These are phyloP conservation scores for Chloranthus sessilifolius DNA, from an alignment of 164 flowering plant species.

Conservation along the genomic window DNA sequence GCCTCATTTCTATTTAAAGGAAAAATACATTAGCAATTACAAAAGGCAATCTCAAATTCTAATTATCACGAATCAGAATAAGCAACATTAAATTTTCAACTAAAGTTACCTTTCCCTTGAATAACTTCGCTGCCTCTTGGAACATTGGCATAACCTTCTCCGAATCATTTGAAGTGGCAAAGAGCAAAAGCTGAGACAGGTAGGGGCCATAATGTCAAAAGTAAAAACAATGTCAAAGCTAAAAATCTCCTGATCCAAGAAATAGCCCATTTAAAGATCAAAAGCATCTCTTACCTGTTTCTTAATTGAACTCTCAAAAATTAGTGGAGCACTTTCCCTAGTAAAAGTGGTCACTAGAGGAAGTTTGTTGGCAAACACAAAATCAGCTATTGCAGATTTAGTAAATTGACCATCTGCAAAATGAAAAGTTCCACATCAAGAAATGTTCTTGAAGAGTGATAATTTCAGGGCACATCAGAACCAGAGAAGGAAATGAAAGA, in stretches of 20 bases:
- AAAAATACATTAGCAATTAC: too few species aligned
- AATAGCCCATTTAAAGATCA: background rate
- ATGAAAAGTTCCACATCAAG: slow-evolving; percentile 2
- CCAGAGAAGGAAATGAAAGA: slow-evolving; percentile 6
- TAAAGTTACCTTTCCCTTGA: slow-evolving; percentile 90
- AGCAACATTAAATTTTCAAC: too few species aligned
- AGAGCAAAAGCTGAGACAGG: slow-evolving; percentile 62
- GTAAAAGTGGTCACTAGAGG: slow-evolving; percentile 80
- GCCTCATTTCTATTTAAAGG: too few species aligned
- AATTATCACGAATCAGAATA: too few species aligned
- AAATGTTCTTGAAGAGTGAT: background rate
- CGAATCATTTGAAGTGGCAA: slow-evolving; percentile 62
- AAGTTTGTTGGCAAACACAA: slow-evolving; percentile 78
- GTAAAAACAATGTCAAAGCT: slow-evolving; percentile 4
- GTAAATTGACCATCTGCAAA: slow-evolving; percentile 71
- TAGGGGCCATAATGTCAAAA: too few species aligned
- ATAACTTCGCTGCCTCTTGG: slow-evolving; percentile 72
- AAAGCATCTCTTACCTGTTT: slow-evolving; percentile 55
- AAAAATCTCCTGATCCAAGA: background rate
- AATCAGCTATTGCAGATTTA: slow-evolving; percentile 64
- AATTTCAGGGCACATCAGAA: slow-evolving; percentile 3
- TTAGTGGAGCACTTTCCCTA: slow-evolving; percentile 69
- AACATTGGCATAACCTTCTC: slow-evolving; percentile 57
- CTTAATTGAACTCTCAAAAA: slow-evolving; percentile 83
- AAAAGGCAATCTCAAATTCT: too few species aligned